Evolutionary conservation across 1,284 basidiomycete species (phyloP).

Genomic region (Pseudozyma sp.): DNA sequence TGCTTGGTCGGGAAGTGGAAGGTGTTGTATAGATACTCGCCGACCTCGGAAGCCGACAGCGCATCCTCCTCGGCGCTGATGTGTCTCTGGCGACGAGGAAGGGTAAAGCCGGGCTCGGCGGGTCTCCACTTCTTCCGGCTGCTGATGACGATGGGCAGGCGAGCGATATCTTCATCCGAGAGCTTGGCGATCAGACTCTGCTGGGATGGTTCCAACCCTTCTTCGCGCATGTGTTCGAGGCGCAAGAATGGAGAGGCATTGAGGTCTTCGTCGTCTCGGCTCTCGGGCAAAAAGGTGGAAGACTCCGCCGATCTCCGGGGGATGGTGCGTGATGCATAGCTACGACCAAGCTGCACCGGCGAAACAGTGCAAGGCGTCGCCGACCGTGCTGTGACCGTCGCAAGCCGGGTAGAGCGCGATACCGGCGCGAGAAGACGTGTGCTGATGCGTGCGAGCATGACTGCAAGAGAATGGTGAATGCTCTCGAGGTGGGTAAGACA

Average conservation of each 20-base stretch:
- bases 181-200: conserved; percentile 5
- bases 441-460: conserved; percentile 22
- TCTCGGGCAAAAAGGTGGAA: neutral
- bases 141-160: conserved; percentile 16
- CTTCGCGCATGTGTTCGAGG: conserved; percentile 9
- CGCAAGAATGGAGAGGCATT: neutral
- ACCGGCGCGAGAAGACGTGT: neutral
- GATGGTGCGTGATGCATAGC: neutral
- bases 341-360: neutral
- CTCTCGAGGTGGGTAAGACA: no score
- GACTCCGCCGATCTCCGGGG: neutral
- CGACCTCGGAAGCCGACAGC: neutral
- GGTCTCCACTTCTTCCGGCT: conserved; percentile 8
- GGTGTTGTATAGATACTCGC: conserved; percentile 28
- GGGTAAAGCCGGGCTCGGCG: neutral
- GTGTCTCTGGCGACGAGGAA: conserved; percentile 5
- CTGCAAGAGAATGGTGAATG: neutral
- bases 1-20: conserved; percentile 11
- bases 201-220: conserved; percentile 5
- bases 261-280: neutral
- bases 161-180: neutral
- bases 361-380: conserved; percentile 1
- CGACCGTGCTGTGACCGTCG: neutral
- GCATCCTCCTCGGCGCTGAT: neutral
- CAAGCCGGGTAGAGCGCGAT: neutral